phyloP scores from a whole-genome alignment of 306 rosid genomes.

The Dryas octopetala region DNA sequence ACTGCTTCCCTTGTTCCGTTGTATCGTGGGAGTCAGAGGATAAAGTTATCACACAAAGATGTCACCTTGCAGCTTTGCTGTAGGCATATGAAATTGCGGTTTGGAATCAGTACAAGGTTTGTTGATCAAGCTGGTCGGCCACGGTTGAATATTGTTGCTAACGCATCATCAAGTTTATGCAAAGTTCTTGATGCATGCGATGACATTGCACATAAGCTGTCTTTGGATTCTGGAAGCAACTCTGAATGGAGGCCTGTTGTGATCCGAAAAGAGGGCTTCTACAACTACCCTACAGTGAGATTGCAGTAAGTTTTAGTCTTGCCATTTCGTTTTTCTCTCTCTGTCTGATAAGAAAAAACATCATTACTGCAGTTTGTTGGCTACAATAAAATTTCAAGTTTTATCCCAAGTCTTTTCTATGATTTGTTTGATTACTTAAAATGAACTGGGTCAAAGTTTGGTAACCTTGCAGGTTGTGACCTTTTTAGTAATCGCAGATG shows the following conservation, averaged over 20 bases:
- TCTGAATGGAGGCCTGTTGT: conserved; percentile 86
- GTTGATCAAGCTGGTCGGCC: conserved; percentile 74
- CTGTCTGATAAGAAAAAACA: neutral
- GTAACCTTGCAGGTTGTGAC: neutral
- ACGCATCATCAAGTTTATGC: conserved; percentile 63
- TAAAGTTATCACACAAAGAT: conserved; percentile 64
- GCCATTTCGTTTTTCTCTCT: neutral
- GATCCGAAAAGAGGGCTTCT: conserved; percentile 60
- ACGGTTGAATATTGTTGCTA: conserved; percentile 62
- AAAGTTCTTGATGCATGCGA: conserved; percentile 79
- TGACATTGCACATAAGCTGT: conserved; percentile 48
- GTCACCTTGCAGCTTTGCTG: conserved; percentile 60
- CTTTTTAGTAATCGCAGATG: too few species aligned
- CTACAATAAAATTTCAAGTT: neutral
- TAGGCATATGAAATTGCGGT: conserved; percentile 70
- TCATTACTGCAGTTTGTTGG: neutral
- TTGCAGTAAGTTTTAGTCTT: conserved; percentile 71
- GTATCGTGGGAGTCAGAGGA: conserved; percentile 58
- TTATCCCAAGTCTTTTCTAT: neutral
- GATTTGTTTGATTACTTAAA: too few species aligned
- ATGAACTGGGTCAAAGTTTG: neutral
- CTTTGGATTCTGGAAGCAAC: conserved; percentile 54
- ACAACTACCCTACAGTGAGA: conserved; percentile 78
- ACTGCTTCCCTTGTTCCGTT: conserved; percentile 51
- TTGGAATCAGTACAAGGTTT: conserved; percentile 75